Evolutionary conservation across 2,329 filamentous ascomycete species (phyloP).

Genomic region (Aspergillus novoparasiticus): DNA sequence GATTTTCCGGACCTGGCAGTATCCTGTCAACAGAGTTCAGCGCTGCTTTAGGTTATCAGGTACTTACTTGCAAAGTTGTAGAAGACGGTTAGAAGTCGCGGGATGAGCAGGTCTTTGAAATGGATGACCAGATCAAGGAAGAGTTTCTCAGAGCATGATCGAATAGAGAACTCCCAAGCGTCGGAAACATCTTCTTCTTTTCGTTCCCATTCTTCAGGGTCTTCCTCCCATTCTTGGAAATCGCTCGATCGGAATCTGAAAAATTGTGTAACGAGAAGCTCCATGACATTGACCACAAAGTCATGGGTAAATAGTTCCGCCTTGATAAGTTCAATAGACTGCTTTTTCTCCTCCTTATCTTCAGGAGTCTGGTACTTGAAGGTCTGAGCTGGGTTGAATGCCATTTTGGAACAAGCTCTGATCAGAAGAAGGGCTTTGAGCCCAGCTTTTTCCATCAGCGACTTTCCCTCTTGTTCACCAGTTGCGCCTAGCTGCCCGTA

Average conservation of each 20-base stretch:
- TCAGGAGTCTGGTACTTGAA: conserved; percentile 80
- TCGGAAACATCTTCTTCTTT: conserved; percentile 82
- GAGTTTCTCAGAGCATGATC: conserved; percentile 89
- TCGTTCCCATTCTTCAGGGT: conserved; percentile 93
- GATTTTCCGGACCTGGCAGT: conserved; percentile 55
- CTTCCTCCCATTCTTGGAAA: conserved; percentile 88
- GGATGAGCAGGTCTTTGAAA: conserved; percentile 79
- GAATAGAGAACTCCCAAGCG: conserved; percentile 88
- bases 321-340: conserved; percentile 71
- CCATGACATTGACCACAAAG: conserved; percentile 79
- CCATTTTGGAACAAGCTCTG: conserved; percentile 80
- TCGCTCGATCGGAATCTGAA: conserved; percentile 86
- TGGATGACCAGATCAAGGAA: conserved; percentile 89
- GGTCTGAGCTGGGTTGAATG: conserved; percentile 75
- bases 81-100: conserved; percentile 82
- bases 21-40: conserved; percentile 8
- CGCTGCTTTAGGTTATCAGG: background rate
- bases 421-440: conserved; percentile 82
- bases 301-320: conserved; percentile 72
- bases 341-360: conserved; percentile 73
- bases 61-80: conserved; percentile 69
- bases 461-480: conserved; percentile 50
- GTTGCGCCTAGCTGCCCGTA: conserved; percentile 53
- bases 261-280: conserved; percentile 80
- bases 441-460: conserved; percentile 75